Evolutionary conservation across 306 rosid genomes (phyloP), one percentile per base, ranked within the genome.

Genomic region (Lupinus albus): DNA sequence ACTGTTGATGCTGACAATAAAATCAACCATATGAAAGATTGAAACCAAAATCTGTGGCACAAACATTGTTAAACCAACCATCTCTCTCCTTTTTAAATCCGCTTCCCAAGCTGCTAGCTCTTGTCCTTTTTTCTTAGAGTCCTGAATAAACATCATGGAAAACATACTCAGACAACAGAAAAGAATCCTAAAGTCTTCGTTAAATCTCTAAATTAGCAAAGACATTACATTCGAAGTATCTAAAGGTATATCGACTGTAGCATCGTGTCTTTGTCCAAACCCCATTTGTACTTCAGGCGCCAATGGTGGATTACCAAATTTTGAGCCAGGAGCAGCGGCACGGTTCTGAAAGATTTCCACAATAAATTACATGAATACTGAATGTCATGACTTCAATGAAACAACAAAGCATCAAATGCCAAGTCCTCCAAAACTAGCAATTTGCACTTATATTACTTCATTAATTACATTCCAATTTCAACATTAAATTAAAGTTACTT

Each of bases 91-190:
- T 76, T 74, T 88, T 47, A 94, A 88, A 80, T 94, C 97, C 6
- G 95, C 92, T 79, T 90, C 99, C 95, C 99, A 90, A 28, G 70
- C 56, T 70, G 96, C 96, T 78, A 94, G 92, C 78, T 94, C 99
- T 73, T 84, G 84, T 71, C 73, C 86, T 64, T 81, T 94, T 78
- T 81, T 81, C 79, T 85, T 94, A 41, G 97, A 86, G 69, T 85
- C 95, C 97, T 94, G 64, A 18, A 45, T 28, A 83, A 76, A 73
- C 35, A 74, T 61, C 54, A 46, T 38, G 71, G 38, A 58, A 39
- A 57, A 41, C 68, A 78, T 36, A 67, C 6, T 63, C 57, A 79
- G 80, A 62, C 55, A 57, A 51, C 48, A 15, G n/a, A 17, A 58
- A 51, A 48, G 30, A 66, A 50, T 65, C 73, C 11, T 57, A 56